These are phyloP conservation scores for Fusarium euwallaceae DNA, from an alignment of 2,329 filamentous ascomycete genomes.

Conservation along the genomic window DNA sequence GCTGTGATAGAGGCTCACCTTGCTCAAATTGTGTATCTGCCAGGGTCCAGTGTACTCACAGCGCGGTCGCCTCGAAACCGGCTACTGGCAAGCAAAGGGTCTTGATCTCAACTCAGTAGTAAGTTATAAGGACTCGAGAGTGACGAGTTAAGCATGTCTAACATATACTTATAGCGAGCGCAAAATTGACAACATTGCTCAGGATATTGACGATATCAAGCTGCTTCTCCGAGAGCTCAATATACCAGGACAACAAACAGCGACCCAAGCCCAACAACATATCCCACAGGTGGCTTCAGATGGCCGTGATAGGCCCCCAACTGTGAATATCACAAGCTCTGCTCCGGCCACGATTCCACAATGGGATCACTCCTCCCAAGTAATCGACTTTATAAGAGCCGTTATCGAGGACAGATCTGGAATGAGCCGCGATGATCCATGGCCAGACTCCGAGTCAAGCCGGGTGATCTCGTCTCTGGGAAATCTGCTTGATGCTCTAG, in stretches of 20 bases:
- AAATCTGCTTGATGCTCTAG: conserved; percentile 15
- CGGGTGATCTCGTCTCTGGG: conserved; percentile 20
- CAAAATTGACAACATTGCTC: conserved; percentile 54
- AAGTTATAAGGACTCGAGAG: no score
- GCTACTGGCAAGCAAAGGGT: conserved; percentile 50
- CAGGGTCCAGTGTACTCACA: conserved; percentile 51
- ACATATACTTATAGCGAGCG: conserved; percentile 46
- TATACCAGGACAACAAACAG: not conserved
- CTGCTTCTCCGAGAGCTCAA: conserved; percentile 38
- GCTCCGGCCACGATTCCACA: not conserved
- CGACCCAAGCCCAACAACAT: not conserved
- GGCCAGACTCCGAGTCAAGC: not conserved
- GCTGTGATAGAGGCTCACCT: conserved; percentile 37
- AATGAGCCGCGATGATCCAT: not conserved
- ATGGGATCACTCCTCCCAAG: conserved; percentile 52
- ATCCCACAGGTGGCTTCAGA: not conserved
- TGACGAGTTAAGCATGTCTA: no score
- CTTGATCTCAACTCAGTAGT: conserved; percentile 55
- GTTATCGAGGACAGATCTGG: conserved; percentile 14
- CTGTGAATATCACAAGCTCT: accelerated
- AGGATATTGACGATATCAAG: conserved; percentile 52
- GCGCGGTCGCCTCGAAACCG: conserved; percentile 43
- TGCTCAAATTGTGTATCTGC: conserved; percentile 51
- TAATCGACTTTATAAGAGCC: conserved; percentile 51
- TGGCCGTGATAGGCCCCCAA: accelerated